Conservation (phyloP, 2,329 filamentous ascomycete genomes). For the Beauveria asiatica region DNA sequence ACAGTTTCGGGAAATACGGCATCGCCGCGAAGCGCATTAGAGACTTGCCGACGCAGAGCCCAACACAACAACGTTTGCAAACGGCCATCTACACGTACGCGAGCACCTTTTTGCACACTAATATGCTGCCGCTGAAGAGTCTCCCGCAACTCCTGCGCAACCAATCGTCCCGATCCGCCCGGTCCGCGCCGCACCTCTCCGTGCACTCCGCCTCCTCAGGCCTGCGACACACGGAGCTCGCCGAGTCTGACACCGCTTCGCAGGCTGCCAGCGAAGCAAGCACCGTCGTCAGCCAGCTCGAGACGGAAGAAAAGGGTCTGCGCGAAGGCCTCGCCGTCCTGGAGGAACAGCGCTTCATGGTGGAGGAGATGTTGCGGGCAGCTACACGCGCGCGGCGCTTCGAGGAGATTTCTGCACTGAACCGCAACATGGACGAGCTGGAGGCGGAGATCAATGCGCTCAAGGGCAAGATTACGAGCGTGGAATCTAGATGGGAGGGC, state of each 20-base stretch:
- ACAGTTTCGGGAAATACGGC: constrained; percentile 84
- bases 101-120: constrained; percentile 73
- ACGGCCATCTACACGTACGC: constrained; percentile 76
- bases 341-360: constrained; percentile 86
- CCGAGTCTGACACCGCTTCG: constrained; percentile 37
- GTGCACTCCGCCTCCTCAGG: constrained; percentile 29
- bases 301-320: constrained; percentile 75
- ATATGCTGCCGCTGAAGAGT: constrained; percentile 81
- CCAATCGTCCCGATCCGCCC: constrained; percentile 25
- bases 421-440: constrained; percentile 73
- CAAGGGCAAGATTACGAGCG: constrained; percentile 53
- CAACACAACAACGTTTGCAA: constrained; percentile 67
- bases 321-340: constrained; percentile 74
- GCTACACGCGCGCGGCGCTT: constrained; percentile 71
- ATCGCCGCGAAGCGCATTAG: constrained; percentile 71
- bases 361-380: constrained; percentile 73
- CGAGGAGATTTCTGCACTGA: constrained; percentile 75
- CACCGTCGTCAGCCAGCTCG: constrained; percentile 51
- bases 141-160: constrained; percentile 56
- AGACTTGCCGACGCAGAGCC: constrained; percentile 64
- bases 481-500: constrained; percentile 54
- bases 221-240: constrained; percentile 39
- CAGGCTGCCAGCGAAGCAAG: constrained; percentile 40
- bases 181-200: constrained; percentile 24
- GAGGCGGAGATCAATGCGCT: constrained; percentile 66